A percentile compares a stretch with the other conserved stretches of the same genome.
Evolutionary conservation across 1,139 yeast genomes (phyloP).

Genomic region (Yamadazyma siamensis): DNA sequence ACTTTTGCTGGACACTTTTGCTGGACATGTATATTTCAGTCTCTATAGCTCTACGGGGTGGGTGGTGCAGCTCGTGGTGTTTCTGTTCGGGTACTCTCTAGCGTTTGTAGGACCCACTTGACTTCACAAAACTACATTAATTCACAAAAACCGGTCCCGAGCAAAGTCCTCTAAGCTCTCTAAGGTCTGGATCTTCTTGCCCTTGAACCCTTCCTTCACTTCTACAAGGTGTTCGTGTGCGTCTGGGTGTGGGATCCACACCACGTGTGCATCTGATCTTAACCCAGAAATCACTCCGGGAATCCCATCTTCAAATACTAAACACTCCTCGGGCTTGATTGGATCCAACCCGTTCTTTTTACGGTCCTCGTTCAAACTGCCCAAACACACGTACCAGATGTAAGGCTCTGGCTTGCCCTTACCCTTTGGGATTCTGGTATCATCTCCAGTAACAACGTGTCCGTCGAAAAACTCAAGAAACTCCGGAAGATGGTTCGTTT

Average conservation of each 20-base stretch:
- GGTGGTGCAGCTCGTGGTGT: too few species aligned
- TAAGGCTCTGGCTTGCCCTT: conserved; percentile 93
- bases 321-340: conserved; percentile 70
- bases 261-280: conserved; percentile 79
- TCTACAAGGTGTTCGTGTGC: conserved; percentile 45
- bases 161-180: conserved; percentile 28
- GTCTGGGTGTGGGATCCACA: conserved; percentile 88
- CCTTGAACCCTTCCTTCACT: conserved; percentile 25
- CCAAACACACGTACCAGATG: conserved; percentile 82
- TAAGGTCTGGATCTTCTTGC: conserved; percentile 43
- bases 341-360: conserved; percentile 30
- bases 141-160: not conserved
- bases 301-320: conserved; percentile 91
- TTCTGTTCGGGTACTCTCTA: too few species aligned
- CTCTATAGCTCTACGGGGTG: too few species aligned
- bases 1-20: too few species aligned
- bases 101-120: too few species aligned
- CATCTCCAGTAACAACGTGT: conserved; percentile 85
- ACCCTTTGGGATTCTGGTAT: conserved; percentile 73
- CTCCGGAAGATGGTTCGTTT: conserved; percentile 64
- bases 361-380: conserved; percentile 54
- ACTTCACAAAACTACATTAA: too few species aligned
- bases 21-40: too few species aligned
- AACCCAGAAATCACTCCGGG: conserved; percentile 83
- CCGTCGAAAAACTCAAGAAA: conserved; percentile 63